phyloP scores from a whole-genome alignment of 345 rosid species.

The Xanthoceras sorbifolium region DNA sequence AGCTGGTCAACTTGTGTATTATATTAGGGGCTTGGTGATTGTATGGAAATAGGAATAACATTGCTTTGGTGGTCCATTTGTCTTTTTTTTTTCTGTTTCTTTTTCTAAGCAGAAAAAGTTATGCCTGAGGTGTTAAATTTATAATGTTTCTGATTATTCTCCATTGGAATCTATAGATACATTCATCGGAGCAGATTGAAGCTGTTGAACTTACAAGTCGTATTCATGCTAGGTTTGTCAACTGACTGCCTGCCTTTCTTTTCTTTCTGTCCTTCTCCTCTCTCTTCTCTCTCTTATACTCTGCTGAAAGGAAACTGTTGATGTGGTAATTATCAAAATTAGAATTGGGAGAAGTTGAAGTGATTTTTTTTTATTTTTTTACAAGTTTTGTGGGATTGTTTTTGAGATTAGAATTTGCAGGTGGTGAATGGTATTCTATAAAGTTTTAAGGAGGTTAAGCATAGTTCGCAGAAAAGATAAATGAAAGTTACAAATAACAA shows the following conservation, averaged over 20 bases:
- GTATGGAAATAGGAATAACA: background rate
- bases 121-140: constrained; percentile 4
- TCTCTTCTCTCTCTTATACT: background rate
- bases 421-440: background rate
- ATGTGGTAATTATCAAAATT: background rate
- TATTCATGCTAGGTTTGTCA: constrained; percentile 65
- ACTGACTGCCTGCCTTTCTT: background rate
- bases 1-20: background rate
- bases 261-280: background rate
- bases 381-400: background rate
- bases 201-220: constrained; percentile 74
- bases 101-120: background rate
- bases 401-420: constrained; percentile 1
- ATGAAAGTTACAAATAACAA: background rate
- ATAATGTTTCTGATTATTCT: constrained; percentile 25
- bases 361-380: background rate
- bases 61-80: constrained; percentile 8
- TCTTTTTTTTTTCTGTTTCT: background rate
- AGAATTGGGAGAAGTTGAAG: background rate
- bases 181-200: constrained; percentile 77
- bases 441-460: background rate
- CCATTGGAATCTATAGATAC: constrained; percentile 55
- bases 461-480: background rate
- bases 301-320: background rate
- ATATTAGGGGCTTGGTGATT: background rate